Evolutionary conservation across 352 stramenopile species (phyloP).

Genomic region (Globisporangium iwayamae): DNA sequence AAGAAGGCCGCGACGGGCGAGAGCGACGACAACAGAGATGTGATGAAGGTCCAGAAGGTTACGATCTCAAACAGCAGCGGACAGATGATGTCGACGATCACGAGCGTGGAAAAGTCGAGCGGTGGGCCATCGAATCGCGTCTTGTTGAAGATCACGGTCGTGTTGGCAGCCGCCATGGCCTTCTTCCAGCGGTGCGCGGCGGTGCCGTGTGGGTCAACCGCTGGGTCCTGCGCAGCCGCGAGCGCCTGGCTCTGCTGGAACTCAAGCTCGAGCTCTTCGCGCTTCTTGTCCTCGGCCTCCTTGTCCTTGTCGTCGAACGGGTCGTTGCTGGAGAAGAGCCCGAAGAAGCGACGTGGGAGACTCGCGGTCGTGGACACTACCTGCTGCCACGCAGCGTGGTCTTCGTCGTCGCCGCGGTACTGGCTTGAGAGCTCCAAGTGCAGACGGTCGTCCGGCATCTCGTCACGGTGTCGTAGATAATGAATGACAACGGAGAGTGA

Average conservation of each 20-base stretch:
- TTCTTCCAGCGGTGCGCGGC: slow-evolving; percentile 69
- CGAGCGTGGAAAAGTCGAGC: slow-evolving; percentile 81
- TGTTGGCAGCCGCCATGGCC: slow-evolving; percentile 57
- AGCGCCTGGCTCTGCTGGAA: slow-evolving; percentile 45
- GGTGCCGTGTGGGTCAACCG: slow-evolving; percentile 11
- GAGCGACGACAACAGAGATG: slow-evolving; percentile 51
- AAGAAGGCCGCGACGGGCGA: slow-evolving; percentile 72
- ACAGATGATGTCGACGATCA: slow-evolving; percentile 82
- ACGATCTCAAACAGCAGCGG: slow-evolving; percentile 77
- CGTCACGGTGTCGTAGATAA: slow-evolving; percentile 70
- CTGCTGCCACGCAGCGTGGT: slow-evolving; percentile 58
- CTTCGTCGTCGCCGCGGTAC: slow-evolving; percentile 52
- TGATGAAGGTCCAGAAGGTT: slow-evolving; percentile 67
- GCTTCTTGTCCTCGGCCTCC: slow-evolving; percentile 64
- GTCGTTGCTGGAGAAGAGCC: slow-evolving; percentile 46
- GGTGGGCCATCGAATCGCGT: slow-evolving; percentile 78
- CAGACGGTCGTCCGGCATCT: slow-evolving; percentile 80
- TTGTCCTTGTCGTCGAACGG: slow-evolving; percentile 79
- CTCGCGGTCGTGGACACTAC: slow-evolving; percentile 38
- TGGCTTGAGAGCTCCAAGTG: slow-evolving; percentile 41
- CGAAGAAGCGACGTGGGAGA: slow-evolving; percentile 34
- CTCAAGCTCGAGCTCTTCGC: slow-evolving; percentile 54
- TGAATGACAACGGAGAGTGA: slow-evolving; percentile 82
- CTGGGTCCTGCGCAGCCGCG: slow-evolving; percentile 17
- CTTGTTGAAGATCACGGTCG: slow-evolving; percentile 67